Base-by-base conservation (phyloP, 2,329 filamentous ascomycete species). In the Kalmusia sp. region DNA sequence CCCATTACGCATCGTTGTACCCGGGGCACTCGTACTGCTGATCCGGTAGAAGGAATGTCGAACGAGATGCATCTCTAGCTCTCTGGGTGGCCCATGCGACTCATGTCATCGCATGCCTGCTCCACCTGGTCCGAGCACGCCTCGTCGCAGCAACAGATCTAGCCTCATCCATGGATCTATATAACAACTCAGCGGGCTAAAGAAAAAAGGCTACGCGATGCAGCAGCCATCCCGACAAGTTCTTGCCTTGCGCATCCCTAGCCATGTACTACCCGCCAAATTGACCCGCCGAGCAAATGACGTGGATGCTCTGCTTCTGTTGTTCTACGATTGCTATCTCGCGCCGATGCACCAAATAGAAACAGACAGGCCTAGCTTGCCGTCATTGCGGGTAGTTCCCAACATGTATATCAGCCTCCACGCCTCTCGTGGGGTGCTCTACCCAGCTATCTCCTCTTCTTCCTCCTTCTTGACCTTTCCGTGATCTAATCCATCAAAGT, bases 361-460 rank as follows among this genome's bases (percentile, higher is more conserved):
- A 56, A 21, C 35, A 40, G 40, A 58, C 59, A 61, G 57, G 61
- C 62, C 58, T 65, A 69, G 60, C 64, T 59, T 64, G 62, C 45
- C 52, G 65, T 67, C 63, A 69, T 70, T 61, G 55, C 58, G 54
- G 58, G 55, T 51, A 51, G 52, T 55, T 57, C 51, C 54, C 61
- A 54, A 68, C 62, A 70, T 65, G 64, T 74, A 73, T 74, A 73
- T 70, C 69, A 70, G 59, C 63, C 68, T 72, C 69, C 65, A 71
- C 66, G 67, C 56, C 60, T 67, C 67, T 61, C 71, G 71, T 73
- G 71, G 70, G 71, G 71, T 70, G 47, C 19, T 35, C 30, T 39
- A 50, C 50, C 61, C 49, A 58, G 49, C 56, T 62, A 70, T 62
- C 60, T 68, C 61, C 57, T 52, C 49, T 55, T 45, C 55, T 52